phyloP scores from a whole-genome alignment of 2,329 filamentous ascomycete species.

The Daldinia sp. region DNA sequence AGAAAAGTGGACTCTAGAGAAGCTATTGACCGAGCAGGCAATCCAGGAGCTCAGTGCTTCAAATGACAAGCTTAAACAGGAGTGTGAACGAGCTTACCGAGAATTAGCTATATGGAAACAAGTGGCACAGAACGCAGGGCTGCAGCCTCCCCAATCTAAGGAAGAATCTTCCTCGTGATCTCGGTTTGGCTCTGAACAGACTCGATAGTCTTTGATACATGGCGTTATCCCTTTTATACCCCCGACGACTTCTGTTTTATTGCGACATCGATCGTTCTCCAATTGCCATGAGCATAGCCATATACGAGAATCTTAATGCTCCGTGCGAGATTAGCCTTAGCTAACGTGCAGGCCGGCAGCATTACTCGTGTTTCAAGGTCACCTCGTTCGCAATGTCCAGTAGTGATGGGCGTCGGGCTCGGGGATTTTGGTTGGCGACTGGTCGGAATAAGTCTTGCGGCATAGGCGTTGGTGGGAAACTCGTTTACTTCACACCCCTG shows the following conservation, averaged over 20 bases:
- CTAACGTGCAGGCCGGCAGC: background rate
- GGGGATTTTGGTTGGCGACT: conserved; percentile 15
- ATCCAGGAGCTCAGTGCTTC: conserved; percentile 87
- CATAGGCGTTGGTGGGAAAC: conserved; percentile 32
- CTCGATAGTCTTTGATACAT: conserved; percentile 29
- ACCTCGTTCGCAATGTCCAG: conserved; percentile 5
- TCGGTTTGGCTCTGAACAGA: conserved; percentile 3
- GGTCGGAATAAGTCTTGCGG: conserved; percentile 12
- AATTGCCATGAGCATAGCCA: conserved; percentile 3
- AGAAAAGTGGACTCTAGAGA: conserved; percentile 92
- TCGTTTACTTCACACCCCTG: conserved; percentile 14
- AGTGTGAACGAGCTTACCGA: conserved; percentile 79
- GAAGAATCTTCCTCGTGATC: conserved; percentile 46
- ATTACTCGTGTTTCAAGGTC: conserved; percentile 15
- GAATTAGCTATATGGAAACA: conserved; percentile 84
- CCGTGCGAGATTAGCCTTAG: background rate
- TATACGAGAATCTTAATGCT: background rate
- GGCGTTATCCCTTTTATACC: conserved; percentile 34
- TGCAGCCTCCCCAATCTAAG: conserved; percentile 56
- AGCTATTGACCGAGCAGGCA: conserved; percentile 87
- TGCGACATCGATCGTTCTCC: conserved; percentile 23
- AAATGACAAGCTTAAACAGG: conserved; percentile 85
- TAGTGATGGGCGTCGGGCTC: conserved; percentile 17
- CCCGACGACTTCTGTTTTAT: conserved; percentile 24
- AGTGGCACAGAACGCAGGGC: conserved; percentile 67